Evolutionary conservation across 331 rosid genomes (phyloP).

Genomic region (Quercus phellos): DNA sequence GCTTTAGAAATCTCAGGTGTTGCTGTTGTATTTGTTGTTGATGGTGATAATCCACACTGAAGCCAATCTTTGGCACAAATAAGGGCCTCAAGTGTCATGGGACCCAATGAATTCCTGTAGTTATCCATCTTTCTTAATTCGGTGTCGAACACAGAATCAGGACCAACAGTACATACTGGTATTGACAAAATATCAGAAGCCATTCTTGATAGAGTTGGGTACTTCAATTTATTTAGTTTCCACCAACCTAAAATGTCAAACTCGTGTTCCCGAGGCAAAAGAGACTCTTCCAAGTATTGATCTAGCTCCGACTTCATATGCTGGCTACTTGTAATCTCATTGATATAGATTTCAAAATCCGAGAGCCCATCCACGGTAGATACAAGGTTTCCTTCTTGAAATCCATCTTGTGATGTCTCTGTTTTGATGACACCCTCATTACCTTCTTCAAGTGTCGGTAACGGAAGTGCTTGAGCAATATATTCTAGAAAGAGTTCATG

Average conservation of each 20-base stretch:
- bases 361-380: constrained; percentile 51
- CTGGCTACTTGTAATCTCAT: constrained; percentile 59
- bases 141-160: constrained; percentile 66
- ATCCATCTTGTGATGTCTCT: constrained; percentile 45
- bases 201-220: constrained; percentile 72
- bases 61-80: constrained; percentile 84
- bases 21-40: constrained; percentile 20
- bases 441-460: constrained; percentile 46
- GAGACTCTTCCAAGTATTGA: constrained; percentile 74
- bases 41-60: constrained; percentile 33
- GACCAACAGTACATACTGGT: constrained; percentile 62
- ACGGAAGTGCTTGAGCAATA: constrained; percentile 47
- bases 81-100: constrained; percentile 67
- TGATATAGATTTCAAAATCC: constrained; percentile 58
- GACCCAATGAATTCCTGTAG: constrained; percentile 48
- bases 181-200: constrained; percentile 83
- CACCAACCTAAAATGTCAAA: constrained; percentile 85
- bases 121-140: constrained; percentile 55
- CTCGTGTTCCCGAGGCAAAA: constrained; percentile 34
- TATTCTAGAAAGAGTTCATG: constrained; percentile 73
- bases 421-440: constrained; percentile 41
- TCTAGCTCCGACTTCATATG: constrained; percentile 80
- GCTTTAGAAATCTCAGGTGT: constrained; percentile 38
- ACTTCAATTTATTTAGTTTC: constrained; percentile 56
- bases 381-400: constrained; percentile 45